These are phyloP conservation scores for Pseudodiploospora longispora DNA, from an alignment of 2,329 filamentous ascomycete genomes.

Conservation along the genomic window DNA sequence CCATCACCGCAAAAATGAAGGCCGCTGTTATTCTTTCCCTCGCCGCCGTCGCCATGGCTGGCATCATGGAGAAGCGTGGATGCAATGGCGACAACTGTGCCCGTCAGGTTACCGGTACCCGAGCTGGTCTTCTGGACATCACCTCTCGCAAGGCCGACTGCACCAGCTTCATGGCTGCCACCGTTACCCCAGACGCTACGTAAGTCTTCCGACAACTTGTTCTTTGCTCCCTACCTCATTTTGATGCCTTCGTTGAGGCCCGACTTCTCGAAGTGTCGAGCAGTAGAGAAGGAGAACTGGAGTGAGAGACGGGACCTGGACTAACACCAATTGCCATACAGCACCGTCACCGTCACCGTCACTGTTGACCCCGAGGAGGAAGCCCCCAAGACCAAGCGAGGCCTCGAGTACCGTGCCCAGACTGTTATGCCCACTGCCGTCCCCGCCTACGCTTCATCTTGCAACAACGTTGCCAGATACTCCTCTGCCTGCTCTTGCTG, in stretches of 20 bases:
- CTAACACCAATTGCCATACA: conserved; percentile 2
- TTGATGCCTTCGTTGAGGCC: background rate
- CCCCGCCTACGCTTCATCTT: conserved; percentile 33
- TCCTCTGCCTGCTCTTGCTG: conserved; percentile 37
- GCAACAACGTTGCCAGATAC: conserved; percentile 26
- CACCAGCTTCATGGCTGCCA: conserved; percentile 31
- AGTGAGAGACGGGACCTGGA: background rate
- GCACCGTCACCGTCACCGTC: conserved; percentile 30
- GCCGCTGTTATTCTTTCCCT: conserved; percentile 29
- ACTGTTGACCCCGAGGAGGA: conserved; percentile 26
- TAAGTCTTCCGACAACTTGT: conserved; percentile 17
- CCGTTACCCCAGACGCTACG: conserved; percentile 32
- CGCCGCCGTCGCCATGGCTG: conserved; percentile 27
- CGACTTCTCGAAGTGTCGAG: background rate
- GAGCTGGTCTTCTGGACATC: conserved; percentile 25
- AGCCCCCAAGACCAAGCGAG: conserved; percentile 19
- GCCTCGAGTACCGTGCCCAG: conserved; percentile 20
- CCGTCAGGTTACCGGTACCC: conserved; percentile 36
- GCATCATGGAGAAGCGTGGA: conserved; percentile 25
- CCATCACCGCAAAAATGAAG: conserved; percentile 30
- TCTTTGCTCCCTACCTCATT: too few species aligned
- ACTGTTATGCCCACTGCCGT: conserved; percentile 24
- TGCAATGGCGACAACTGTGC: conserved; percentile 39
- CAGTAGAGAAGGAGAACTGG: background rate
- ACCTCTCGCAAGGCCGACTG: conserved; percentile 31